These are phyloP conservation scores for Hagleromyces aurorensis DNA, from an alignment of 805 yeast species.

Conservation along the genomic window DNA sequence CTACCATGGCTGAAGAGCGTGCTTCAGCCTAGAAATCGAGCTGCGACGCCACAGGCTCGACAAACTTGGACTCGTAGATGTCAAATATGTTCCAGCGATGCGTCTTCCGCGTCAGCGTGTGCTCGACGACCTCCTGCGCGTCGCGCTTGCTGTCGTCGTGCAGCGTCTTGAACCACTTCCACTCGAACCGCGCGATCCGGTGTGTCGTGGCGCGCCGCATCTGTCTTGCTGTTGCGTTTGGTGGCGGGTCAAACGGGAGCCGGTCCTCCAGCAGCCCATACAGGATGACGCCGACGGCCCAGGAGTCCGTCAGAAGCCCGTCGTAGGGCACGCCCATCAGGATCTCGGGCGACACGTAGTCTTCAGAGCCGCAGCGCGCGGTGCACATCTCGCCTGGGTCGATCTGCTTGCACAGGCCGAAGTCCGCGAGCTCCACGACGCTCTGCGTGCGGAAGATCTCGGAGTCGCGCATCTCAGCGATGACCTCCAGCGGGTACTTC, in stretches of 20 bases:
- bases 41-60: slow-evolving; percentile 10
- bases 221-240: slow-evolving; percentile 36
- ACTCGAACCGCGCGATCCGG: slow-evolving; percentile 83
- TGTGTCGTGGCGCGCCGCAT: slow-evolving; percentile 52
- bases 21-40: background rate
- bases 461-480: slow-evolving; percentile 15
- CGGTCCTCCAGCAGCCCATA: slow-evolving; percentile 79
- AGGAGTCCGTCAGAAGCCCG: slow-evolving; percentile 83
- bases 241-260: slow-evolving; percentile 87
- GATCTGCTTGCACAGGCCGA: slow-evolving; percentile 75
- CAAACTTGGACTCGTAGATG: slow-evolving; percentile 19
- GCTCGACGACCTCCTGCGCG: slow-evolving; percentile 25
- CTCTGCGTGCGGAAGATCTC: slow-evolving; percentile 13
- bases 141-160: slow-evolving; percentile 29
- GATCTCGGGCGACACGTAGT: slow-evolving; percentile 91
- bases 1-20: background rate
- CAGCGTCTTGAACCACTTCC: slow-evolving; percentile 65
- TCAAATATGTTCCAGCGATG: slow-evolving; percentile 25
- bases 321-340: slow-evolving; percentile 86
- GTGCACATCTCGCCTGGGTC: slow-evolving; percentile 55
- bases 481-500: slow-evolving; percentile 32
- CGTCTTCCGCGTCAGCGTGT: slow-evolving; percentile 26
- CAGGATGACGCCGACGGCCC: slow-evolving; percentile 92
- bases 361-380: slow-evolving; percentile 94
- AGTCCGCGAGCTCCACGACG: slow-evolving; percentile 66